Percentiles rank a stretch among this genome's conserved stretches.
Conservation (phyloP, 2,329 filamentous ascomycete genomes). For the Phialemonium atrogriseum region DNA sequence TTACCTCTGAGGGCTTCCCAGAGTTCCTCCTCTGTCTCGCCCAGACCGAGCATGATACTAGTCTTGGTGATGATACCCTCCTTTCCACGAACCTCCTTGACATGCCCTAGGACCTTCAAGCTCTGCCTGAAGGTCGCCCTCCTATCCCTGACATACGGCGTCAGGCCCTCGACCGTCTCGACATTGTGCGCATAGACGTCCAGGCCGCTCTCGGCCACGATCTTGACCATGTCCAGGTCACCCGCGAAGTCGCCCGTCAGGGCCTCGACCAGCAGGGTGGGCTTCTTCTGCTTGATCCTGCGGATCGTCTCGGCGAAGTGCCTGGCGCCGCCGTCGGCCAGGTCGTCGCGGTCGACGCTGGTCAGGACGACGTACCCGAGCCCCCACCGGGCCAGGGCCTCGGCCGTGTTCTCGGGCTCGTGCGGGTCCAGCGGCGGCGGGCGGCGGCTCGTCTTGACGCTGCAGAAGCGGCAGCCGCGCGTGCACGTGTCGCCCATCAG, state of each 20-base stretch:
- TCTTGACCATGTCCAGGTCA: conserved; percentile 74
- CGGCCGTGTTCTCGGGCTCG: conserved; percentile 93
- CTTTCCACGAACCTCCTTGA: conserved; percentile 62
- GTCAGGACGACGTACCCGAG: conserved; percentile 94
- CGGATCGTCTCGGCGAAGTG: conserved; percentile 93
- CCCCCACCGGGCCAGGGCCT: conserved; percentile 87
- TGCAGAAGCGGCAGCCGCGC: conserved; percentile 92
- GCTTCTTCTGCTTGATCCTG: conserved; percentile 81
- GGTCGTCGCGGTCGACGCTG: conserved; percentile 85
- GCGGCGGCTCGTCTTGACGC: conserved; percentile 77
- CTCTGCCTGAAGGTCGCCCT: conserved; percentile 85
- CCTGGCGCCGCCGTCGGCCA: conserved; percentile 76
- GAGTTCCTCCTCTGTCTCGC: conserved; percentile 83
- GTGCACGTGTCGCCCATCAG: conserved; percentile 98
- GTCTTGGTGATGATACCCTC: conserved; percentile 93
- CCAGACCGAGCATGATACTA: conserved; percentile 90
- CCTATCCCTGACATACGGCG: conserved; percentile 82
- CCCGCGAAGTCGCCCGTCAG: conserved; percentile 83
- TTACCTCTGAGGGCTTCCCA: conserved; percentile 66
- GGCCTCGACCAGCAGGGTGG: conserved; percentile 71
- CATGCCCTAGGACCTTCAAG: conserved; percentile 68
- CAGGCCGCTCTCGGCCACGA: conserved; percentile 79
- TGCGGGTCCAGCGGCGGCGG: conserved; percentile 82
- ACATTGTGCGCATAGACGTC: conserved; percentile 98
- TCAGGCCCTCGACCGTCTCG: conserved; percentile 87